Evolutionary conservation across 345 rosid genomes (phyloP).

Genomic region (Physaria fendleri): DNA sequence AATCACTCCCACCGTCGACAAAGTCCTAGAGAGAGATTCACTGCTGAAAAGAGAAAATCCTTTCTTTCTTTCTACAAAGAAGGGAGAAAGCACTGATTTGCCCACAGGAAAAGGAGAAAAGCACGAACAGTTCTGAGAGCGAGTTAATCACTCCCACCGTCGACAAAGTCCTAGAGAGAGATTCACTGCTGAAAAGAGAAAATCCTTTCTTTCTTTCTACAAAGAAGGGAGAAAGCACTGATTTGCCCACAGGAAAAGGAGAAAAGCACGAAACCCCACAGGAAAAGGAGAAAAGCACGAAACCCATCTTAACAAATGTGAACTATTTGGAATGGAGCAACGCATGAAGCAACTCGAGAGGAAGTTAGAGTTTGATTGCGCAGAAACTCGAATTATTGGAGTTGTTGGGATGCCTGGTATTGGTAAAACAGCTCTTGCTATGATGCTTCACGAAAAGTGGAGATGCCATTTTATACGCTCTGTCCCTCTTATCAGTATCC

Average conservation of each 20-base stretch:
- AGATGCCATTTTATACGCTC: neutral
- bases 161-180: neutral
- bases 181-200: neutral
- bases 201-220: neutral
- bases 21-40: neutral
- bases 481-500: neutral
- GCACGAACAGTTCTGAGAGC: neutral
- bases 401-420: constrained; percentile 9
- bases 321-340: neutral
- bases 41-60: neutral
- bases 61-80: neutral
- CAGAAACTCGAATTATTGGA: constrained; percentile 13
- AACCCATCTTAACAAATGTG: neutral
- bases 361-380: neutral
- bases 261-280: neutral
- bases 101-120: neutral
- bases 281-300: neutral
- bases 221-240: too few species aligned
- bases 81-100: neutral
- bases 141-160: neutral
- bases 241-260: neutral
- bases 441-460: neutral
- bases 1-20: neutral
- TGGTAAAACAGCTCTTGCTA: constrained; percentile 15
- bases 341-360: neutral